Evolutionary conservation across 129 eudicot genomes (phyloP).

Genomic region (Flaveria robusta): DNA sequence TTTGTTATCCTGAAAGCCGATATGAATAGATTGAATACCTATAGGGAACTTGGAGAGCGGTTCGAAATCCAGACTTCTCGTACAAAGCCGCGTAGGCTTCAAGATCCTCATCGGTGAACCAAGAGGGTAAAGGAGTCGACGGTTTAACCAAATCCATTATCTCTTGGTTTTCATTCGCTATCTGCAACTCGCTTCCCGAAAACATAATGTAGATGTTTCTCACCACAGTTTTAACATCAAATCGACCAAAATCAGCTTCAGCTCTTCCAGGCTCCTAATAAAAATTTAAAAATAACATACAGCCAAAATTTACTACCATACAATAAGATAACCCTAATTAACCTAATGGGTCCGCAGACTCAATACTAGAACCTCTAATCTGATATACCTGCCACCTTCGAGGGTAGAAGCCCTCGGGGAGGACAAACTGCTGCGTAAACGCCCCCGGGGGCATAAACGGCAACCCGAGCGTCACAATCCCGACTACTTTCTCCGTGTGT

Average conservation of each 20-base stretch:
- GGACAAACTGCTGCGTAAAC: conserved; percentile 6
- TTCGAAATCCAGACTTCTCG: conserved; percentile 15
- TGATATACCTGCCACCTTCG: conserved; percentile 13
- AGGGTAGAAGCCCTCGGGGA: conserved; percentile 21
- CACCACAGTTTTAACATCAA: conserved; percentile 17
- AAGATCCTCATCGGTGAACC: conserved; percentile 5
- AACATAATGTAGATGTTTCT: conserved; percentile 17
- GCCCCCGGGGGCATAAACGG: conserved; percentile 24
- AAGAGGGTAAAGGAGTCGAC: conserved; percentile 10
- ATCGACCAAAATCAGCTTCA: conserved; percentile 11
- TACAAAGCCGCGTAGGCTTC: neutral
- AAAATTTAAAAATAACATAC: neutral
- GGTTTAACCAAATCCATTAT: conserved; percentile 14
- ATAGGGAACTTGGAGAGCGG: conserved; percentile 12
- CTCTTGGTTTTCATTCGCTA: neutral
- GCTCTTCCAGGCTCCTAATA: conserved; percentile 2
- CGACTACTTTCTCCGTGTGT: conserved; percentile 14
- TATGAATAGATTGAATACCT: neutral
- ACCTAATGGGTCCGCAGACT: too few species aligned
- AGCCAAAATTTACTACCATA: neutral
- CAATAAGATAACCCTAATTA: too few species aligned
- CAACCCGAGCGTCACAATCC: neutral
- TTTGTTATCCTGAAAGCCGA: neutral
- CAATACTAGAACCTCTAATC: too few species aligned
- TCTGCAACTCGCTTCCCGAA: neutral